Evolutionary conservation across 2,329 filamentous ascomycete genomes (phyloP).

Genomic region (Akanthomyces muscarius): DNA sequence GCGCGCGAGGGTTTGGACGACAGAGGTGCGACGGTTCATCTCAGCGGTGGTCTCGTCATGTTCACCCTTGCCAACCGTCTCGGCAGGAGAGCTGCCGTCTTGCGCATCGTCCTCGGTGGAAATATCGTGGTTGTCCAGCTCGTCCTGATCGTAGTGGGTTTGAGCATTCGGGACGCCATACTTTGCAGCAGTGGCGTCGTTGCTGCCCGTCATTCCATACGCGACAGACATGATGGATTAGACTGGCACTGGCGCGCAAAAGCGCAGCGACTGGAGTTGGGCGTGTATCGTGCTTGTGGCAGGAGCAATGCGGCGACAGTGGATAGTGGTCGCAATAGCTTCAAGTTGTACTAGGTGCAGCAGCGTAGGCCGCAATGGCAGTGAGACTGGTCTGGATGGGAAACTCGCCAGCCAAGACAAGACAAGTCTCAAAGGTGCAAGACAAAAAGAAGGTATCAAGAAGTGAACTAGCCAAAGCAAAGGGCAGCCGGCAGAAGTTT

Average conservation of each 20-base stretch:
- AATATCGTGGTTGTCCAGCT: constrained; percentile 28
- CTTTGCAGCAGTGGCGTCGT: constrained; percentile 45
- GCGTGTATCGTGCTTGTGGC: background rate
- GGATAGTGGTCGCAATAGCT: background rate
- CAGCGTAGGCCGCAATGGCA: background rate
- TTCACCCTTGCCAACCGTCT: constrained; percentile 24
- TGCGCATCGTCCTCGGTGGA: constrained; percentile 28
- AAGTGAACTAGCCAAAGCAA: background rate
- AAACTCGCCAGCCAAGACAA: background rate
- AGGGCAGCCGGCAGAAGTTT: background rate
- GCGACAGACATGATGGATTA: constrained; percentile 38
- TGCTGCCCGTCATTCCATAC: constrained; percentile 41
- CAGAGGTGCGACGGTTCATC: constrained; percentile 41
- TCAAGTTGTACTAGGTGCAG: background rate
- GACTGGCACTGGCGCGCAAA: background rate
- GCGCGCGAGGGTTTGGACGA: constrained; percentile 49
- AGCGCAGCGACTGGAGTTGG: background rate
- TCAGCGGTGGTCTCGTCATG: constrained; percentile 39
- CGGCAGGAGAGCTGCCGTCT: constrained; percentile 28
- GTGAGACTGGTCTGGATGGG: background rate
- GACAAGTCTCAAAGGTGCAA: background rate
- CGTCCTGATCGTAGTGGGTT: constrained; percentile 23
- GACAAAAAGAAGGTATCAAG: background rate
- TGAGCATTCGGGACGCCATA: constrained; percentile 35
- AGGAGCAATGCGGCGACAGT: background rate